Evolutionary conservation across 2,329 filamentous ascomycete genomes (phyloP).

Genomic region (Colletotrichum sp.): DNA sequence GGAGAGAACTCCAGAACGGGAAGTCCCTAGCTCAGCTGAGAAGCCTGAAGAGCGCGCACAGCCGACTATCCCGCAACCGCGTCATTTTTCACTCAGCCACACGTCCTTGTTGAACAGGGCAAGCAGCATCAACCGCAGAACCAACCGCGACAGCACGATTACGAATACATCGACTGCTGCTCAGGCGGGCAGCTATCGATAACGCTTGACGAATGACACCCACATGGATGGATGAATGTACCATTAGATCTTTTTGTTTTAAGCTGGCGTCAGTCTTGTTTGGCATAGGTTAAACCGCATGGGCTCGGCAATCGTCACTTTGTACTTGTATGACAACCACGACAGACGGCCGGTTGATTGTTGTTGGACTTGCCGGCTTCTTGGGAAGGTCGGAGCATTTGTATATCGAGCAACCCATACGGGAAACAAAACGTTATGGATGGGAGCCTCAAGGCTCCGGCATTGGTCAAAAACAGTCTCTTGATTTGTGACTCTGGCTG

Average conservation of each 20-base stretch:
- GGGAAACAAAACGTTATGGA: conserved; percentile 6
- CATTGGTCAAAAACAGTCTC: background rate
- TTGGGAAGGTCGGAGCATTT: conserved; percentile 11
- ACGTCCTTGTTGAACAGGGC: conserved; percentile 46
- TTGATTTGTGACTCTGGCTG: background rate
- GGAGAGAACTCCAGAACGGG: conserved; percentile 50
- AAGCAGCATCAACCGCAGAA: conserved; percentile 49
- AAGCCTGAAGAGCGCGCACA: conserved; percentile 47
- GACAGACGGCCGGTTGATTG: conserved; percentile 19
- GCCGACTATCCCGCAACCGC: conserved; percentile 17
- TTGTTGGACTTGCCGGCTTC: conserved; percentile 1
- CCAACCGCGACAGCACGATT: conserved; percentile 49
- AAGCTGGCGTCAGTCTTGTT: conserved; percentile 20
- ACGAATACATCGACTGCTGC: conserved; percentile 44
- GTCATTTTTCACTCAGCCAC: conserved; percentile 51
- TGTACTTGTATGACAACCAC: conserved; percentile 21
- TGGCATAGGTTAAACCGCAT: conserved; percentile 21
- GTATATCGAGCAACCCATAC: conserved; percentile 14
- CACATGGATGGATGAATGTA: conserved; percentile 24
- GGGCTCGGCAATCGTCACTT: conserved; percentile 7
- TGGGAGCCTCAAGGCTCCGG: background rate
- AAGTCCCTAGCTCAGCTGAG: conserved; percentile 39
- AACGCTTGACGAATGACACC: conserved; percentile 35
- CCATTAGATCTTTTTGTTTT: conserved; percentile 22
- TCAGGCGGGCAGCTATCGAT: conserved; percentile 50